Conservation (phyloP, 208 protist species). For the Leishmania aethiopica region DNA sequence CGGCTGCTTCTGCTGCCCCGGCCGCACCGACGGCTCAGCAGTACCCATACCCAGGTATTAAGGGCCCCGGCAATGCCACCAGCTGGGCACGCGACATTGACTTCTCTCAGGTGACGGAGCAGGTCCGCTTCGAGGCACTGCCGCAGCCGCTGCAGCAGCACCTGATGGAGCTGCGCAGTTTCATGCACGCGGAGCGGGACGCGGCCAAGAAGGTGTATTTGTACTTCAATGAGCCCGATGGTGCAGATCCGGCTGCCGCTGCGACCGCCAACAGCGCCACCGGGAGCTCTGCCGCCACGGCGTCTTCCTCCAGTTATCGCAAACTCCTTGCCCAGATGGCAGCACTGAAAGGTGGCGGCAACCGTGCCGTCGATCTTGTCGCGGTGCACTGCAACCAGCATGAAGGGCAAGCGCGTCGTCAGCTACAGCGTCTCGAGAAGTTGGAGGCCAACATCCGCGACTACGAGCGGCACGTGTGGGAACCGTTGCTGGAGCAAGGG, state of each 20-base stretch:
- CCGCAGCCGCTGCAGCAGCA: constrained; percentile 74
- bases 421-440: constrained; percentile 50
- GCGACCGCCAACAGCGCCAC: background rate
- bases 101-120: constrained; percentile 72
- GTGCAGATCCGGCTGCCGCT: background rate
- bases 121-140: constrained; percentile 68
- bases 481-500: constrained; percentile 60
- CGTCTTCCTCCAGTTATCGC: constrained; percentile 40
- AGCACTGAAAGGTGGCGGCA: constrained; percentile 34
- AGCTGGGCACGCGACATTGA: constrained; percentile 67
- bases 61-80: constrained; percentile 65
- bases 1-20: constrained; percentile 5
- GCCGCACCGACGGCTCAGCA: constrained; percentile 32
- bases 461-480: constrained; percentile 68
- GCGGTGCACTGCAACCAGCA: constrained; percentile 66
- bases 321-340: constrained; percentile 29
- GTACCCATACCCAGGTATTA: constrained; percentile 71
- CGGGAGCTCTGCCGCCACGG: background rate
- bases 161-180: constrained; percentile 73
- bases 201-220: constrained; percentile 52
- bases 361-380: constrained; percentile 54
- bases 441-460: constrained; percentile 58
- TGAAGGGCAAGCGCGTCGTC: constrained; percentile 51
- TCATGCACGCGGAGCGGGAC: constrained; percentile 71
- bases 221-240: constrained; percentile 56